These are phyloP conservation scores for Nicotiana otophora DNA, from an alignment of 257 asterid species.

Conservation along the genomic window DNA sequence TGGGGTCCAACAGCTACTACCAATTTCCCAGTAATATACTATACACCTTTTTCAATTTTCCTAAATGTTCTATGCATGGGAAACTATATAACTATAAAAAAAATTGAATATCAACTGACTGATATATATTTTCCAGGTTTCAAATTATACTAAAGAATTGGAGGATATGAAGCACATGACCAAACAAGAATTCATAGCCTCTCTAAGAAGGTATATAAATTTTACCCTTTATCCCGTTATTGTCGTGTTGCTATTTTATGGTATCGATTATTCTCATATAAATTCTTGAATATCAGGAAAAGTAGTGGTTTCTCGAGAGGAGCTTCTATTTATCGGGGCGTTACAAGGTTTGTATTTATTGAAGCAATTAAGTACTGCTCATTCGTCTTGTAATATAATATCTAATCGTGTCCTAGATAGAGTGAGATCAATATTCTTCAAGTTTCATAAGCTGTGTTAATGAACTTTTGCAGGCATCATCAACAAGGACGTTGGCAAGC, in stretches of 20 bases:
- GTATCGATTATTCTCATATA: neutral
- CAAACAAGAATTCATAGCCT: slow-evolving; percentile 87
- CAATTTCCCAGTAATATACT: slow-evolving; percentile 7
- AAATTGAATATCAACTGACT: neutral
- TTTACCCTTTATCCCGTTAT: neutral
- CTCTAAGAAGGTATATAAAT: slow-evolving; percentile 61
- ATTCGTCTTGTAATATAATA: neutral
- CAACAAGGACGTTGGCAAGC: slow-evolving; percentile 89
- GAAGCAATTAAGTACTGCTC: neutral
- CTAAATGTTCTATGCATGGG: neutral
- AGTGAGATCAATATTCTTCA: neutral
- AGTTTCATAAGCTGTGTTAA: neutral
- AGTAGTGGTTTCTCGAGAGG: slow-evolving; percentile 77
- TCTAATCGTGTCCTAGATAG: neutral
- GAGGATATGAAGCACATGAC: slow-evolving; percentile 81
- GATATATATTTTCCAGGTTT: slow-evolving; percentile 30
- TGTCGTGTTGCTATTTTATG: neutral
- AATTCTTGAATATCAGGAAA: slow-evolving; percentile 33
- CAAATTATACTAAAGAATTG: slow-evolving; percentile 57
- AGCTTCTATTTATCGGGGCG: slow-evolving; percentile 72
- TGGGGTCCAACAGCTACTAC: slow-evolving; percentile 15
- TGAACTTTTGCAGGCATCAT: slow-evolving; percentile 39
- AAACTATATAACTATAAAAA: neutral
- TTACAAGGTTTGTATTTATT: slow-evolving; percentile 40
- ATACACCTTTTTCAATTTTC: neutral